A percentile compares a stretch with the other conserved stretches of the same genome.
These are phyloP conservation scores for Xylaria intraflava DNA, from an alignment of 495 filamentous ascomycete genomes.

Conservation along the genomic window DNA sequence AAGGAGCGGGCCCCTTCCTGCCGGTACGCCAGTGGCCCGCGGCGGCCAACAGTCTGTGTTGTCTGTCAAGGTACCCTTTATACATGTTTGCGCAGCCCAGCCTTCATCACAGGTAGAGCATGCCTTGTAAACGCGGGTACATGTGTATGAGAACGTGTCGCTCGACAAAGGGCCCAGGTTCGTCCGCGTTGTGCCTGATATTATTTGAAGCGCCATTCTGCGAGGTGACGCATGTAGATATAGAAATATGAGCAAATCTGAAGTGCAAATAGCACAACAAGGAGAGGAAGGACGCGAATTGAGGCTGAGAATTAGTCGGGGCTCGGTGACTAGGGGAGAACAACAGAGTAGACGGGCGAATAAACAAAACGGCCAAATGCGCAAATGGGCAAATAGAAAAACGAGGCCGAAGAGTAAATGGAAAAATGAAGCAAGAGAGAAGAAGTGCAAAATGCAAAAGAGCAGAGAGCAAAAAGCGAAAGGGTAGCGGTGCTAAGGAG, in stretches of 20 bases:
- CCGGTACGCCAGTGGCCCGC: slow-evolving; percentile 4
- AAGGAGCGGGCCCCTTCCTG: background rate
- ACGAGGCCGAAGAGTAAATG: too few species aligned
- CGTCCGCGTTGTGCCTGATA: background rate
- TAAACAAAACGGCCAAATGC: too few species aligned
- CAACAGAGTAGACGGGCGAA: too few species aligned
- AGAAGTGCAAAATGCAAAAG: too few species aligned
- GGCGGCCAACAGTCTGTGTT: slow-evolving; percentile 27
- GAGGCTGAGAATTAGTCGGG: background rate
- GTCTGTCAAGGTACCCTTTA: slow-evolving; percentile 8
- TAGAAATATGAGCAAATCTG: background rate
- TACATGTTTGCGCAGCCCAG: slow-evolving; percentile 23
- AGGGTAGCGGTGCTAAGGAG: too few species aligned
- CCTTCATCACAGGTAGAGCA: slow-evolving; percentile 14
- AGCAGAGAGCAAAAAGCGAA: too few species aligned
- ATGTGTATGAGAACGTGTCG: slow-evolving; percentile 4
- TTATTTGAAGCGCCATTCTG: slow-evolving; percentile 1
- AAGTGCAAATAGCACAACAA: background rate
- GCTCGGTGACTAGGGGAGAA: background rate
- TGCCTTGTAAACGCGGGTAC: slow-evolving; percentile 5
- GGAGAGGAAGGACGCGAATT: too few species aligned
- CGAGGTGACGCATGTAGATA: background rate
- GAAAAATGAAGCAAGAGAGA: too few species aligned
- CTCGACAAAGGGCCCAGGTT: slow-evolving; percentile 4
- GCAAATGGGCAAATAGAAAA: too few species aligned